Percentiles rank a stretch among this genome's conserved stretches.
phyloP scores from a whole-genome alignment of 139 green algal genomes.

The Auxenochlorella pyrenoidosa region DNA sequence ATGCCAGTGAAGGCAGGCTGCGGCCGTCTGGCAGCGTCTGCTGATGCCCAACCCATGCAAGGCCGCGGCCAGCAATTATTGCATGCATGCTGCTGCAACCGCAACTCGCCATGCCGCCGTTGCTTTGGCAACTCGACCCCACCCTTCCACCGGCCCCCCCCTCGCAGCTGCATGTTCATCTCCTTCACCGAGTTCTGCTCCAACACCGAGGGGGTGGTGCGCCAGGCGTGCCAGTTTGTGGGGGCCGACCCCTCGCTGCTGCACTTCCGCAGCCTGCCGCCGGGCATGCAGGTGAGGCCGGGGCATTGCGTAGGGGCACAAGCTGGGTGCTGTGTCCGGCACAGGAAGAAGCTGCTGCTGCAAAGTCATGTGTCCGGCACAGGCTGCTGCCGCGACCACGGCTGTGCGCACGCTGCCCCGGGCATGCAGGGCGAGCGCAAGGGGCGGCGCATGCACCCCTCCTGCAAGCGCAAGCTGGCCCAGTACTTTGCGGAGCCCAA shows the following conservation, averaged over 20 bases:
- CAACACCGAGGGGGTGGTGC: slow-evolving; percentile 61
- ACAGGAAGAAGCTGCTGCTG: not conserved
- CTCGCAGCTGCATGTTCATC: slow-evolving; percentile 77
- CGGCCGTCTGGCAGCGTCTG: too few relatives aligned
- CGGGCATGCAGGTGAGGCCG: slow-evolving; percentile 59
- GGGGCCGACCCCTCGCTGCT: slow-evolving; percentile 59
- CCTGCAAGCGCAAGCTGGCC: slow-evolving; percentile 43
- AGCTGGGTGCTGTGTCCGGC: not conserved
- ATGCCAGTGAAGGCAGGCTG: too few relatives aligned
- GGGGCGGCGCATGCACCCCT: slow-evolving; percentile 62
- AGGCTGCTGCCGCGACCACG: too few relatives aligned
- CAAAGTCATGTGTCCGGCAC: too few relatives aligned
- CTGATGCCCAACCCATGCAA: too few relatives aligned
- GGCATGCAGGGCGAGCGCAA: slow-evolving; percentile 40
- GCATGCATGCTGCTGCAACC: too few relatives aligned
- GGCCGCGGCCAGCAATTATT: too few relatives aligned
- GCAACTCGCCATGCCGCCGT: too few relatives aligned
- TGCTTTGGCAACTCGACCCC: not conserved
- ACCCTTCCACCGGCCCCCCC: not conserved
- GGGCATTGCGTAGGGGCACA: not conserved
- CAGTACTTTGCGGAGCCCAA: slow-evolving; percentile 52
- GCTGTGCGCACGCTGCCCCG: not conserved
- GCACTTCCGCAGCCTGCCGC: slow-evolving; percentile 46
- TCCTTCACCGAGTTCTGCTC: slow-evolving; percentile 72
- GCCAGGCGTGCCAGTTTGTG: slow-evolving; percentile 70